These are phyloP conservation scores for Trichoderma aggressivum DNA, from an alignment of 2,329 filamentous ascomycete genomes.

Conservation along the genomic window DNA sequence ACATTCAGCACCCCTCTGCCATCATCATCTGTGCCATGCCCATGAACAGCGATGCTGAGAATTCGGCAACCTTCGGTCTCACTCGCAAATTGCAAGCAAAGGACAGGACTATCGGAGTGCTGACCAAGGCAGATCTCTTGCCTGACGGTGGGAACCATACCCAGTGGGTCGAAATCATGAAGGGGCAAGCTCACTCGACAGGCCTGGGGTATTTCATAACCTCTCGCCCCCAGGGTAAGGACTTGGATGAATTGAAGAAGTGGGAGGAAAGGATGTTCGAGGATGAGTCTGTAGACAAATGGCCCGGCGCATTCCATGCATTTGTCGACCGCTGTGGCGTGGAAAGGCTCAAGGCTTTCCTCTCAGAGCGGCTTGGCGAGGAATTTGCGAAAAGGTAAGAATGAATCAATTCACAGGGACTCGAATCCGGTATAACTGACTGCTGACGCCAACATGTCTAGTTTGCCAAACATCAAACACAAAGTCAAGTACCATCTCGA, in stretches of 20 bases:
- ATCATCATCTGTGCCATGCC: conserved; percentile 75
- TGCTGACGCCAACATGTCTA: conserved; percentile 26
- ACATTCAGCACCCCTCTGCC: conserved; percentile 65
- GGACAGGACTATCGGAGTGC: conserved; percentile 64
- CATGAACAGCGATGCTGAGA: conserved; percentile 75
- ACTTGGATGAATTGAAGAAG: conserved; percentile 48
- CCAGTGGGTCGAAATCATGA: conserved; percentile 64
- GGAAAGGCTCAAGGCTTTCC: conserved; percentile 48
- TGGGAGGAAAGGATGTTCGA: conserved; percentile 55
- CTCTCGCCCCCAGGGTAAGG: conserved; percentile 58
- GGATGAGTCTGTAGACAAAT: conserved; percentile 35
- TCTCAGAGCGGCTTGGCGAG: conserved; percentile 51
- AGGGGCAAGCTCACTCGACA: conserved; percentile 57
- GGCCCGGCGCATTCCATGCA: conserved; percentile 47
- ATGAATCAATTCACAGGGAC: background rate
- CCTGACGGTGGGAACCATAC: conserved; percentile 45
- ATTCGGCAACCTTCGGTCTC: conserved; percentile 66
- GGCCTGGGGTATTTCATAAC: conserved; percentile 79
- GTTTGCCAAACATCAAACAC: conserved; percentile 51
- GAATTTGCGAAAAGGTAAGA: conserved; percentile 51
- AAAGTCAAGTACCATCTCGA: conserved; percentile 50
- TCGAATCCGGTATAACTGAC: background rate
- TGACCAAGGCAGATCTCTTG: conserved; percentile 81
- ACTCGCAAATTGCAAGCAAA: conserved; percentile 57
- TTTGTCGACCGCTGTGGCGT: conserved; percentile 53